Percentiles rank a stretch among this genome's conserved stretches.
Evolutionary conservation across 495 filamentous ascomycete genomes (phyloP).

Genomic region (Podospora conica): DNA sequence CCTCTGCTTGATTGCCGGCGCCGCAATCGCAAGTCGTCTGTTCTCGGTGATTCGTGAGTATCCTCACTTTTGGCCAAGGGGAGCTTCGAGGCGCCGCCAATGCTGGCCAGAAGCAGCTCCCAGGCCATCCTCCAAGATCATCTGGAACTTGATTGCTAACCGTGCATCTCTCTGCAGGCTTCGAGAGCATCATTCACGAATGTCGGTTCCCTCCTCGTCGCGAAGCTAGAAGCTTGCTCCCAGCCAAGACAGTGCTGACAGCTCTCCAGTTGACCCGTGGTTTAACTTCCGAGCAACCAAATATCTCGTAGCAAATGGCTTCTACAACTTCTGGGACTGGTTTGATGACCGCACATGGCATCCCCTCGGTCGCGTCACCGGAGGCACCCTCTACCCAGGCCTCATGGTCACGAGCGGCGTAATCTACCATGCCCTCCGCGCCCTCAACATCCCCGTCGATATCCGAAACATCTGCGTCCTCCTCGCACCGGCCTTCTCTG

Average conservation of each 20-base stretch:
- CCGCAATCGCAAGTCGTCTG: constrained; percentile 86
- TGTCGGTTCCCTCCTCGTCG: constrained; percentile 55
- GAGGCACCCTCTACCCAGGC: constrained; percentile 96
- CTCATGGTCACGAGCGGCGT: constrained; percentile 98
- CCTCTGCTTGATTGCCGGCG: constrained; percentile 83
- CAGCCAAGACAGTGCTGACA: constrained; percentile 21
- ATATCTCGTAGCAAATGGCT: constrained; percentile 92
- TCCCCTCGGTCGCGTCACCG: constrained; percentile 95
- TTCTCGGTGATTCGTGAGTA: constrained; percentile 95
- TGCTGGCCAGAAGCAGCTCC: neutral
- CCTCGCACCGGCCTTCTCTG: constrained; percentile 92
- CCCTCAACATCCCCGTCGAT: constrained; percentile 90
- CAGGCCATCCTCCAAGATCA: neutral
- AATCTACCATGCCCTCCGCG: constrained; percentile 91
- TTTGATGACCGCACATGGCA: constrained; percentile 99
- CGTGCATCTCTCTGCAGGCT: constrained; percentile 51
- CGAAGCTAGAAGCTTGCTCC: neutral
- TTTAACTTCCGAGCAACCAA: constrained; percentile 99
- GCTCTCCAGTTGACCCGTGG: constrained; percentile 88
- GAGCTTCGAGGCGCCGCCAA: neutral
- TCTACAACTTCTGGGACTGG: constrained; percentile 99
- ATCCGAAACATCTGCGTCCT: constrained; percentile 98
- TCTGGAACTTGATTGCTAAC: constrained; percentile 27
- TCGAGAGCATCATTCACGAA: constrained; percentile 99
- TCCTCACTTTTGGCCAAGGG: constrained; percentile 1